Evolutionary conservation across 2,329 filamentous ascomycete genomes (phyloP).

Genomic region (Hymenoscyphus albidus): DNA sequence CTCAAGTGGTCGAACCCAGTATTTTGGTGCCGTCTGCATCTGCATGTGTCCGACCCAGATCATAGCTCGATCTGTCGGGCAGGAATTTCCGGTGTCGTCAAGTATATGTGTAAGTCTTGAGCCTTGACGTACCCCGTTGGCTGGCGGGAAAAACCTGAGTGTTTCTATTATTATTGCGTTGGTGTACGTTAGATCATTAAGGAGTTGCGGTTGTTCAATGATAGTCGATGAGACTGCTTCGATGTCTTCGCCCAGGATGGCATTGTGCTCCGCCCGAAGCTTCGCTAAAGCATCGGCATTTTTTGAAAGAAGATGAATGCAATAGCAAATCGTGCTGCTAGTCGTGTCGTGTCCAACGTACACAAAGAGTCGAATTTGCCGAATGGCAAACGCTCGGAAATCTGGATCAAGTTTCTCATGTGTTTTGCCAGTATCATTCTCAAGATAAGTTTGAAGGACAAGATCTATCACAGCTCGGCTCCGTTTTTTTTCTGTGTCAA

Average conservation of each 20-base stretch:
- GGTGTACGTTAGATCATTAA: neutral
- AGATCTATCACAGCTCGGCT: slow-evolving; percentile 23
- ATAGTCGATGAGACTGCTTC: neutral
- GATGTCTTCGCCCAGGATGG: neutral
- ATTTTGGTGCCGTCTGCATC: neutral
- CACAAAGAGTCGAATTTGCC: neutral
- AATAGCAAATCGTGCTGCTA: neutral
- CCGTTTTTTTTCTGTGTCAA: slow-evolving; percentile 4
- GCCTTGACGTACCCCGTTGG: neutral
- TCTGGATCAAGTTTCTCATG: neutral
- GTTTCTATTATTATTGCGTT: neutral
- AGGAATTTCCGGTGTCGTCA: neutral
- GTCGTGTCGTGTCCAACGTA: neutral
- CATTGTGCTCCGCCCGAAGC: neutral
- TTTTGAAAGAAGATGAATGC: neutral
- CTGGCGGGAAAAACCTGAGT: neutral
- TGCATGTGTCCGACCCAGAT: neutral
- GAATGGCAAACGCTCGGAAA: neutral
- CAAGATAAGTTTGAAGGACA: slow-evolving; percentile 19
- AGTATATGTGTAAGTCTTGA: neutral
- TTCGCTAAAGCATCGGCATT: neutral
- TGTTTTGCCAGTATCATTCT: neutral
- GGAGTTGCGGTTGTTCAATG: neutral
- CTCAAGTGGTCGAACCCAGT: neutral
- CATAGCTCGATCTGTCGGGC: neutral